phyloP scores from a whole-genome alignment of 2,329 filamentous ascomycete species.

The Diaporthe citri region DNA sequence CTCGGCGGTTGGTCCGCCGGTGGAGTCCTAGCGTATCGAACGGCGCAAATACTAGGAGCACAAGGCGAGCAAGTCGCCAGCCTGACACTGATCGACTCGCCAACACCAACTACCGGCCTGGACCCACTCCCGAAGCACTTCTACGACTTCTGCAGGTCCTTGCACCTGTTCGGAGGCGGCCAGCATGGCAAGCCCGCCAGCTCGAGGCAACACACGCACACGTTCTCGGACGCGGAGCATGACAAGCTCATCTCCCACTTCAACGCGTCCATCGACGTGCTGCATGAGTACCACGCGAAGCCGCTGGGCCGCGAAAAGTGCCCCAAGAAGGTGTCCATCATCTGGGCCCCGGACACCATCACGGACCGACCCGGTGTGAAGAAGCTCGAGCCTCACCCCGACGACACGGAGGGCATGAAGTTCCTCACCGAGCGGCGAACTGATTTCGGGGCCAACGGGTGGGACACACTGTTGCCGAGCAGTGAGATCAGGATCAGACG shows the following conservation, averaged over 20 bases:
- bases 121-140: conserved; percentile 12
- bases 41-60: not conserved
- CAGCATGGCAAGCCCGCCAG: conserved; percentile 21
- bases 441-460: conserved; percentile 21
- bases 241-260: conserved; percentile 27
- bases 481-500: not conserved
- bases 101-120: not conserved
- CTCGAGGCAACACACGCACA: conserved; percentile 21
- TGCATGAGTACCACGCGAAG: conserved; percentile 21
- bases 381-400: conserved; percentile 15
- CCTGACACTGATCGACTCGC: conserved; percentile 16
- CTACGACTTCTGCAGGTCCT: conserved; percentile 28
- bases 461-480: conserved; percentile 6
- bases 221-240: conserved; percentile 11
- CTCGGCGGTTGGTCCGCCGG: conserved; percentile 82
- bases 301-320: not conserved
- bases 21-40: conserved; percentile 68
- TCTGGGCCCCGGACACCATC: conserved; percentile 32
- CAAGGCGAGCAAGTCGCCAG: conserved; percentile 5
- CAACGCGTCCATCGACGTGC: conserved; percentile 25
- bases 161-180: conserved; percentile 28
- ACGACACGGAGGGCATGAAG: conserved; percentile 28
- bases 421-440: conserved; percentile 27
- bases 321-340: conserved; percentile 17
- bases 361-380: conserved; percentile 19